A percentile compares a stretch with the other conserved stretches of the same genome.
phyloP scores from a whole-genome alignment of 148 eudicot genomes.

The Fagopyrum homotropicum region DNA sequence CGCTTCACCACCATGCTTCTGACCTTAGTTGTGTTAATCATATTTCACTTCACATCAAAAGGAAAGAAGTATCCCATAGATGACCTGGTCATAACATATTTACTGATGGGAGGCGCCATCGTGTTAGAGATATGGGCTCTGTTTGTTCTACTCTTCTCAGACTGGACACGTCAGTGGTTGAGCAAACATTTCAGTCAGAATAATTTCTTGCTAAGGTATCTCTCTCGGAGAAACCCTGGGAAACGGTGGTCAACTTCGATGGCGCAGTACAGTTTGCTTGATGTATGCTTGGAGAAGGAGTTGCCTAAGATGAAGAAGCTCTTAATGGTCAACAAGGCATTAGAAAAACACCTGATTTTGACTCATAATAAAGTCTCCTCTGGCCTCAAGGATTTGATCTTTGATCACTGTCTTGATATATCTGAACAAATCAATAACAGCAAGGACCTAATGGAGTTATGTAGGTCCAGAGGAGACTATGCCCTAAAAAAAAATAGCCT shows the following conservation, averaged over 20 bases:
- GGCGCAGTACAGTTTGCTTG: slow-evolving; percentile 33
- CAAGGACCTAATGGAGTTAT: slow-evolving; percentile 13
- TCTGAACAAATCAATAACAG: neutral
- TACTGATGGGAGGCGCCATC: slow-evolving; percentile 27
- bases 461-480: slow-evolving; percentile 23
- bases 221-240: neutral
- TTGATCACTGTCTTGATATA: slow-evolving; percentile 9
- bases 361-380: slow-evolving; percentile 19
- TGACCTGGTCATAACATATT: slow-evolving; percentile 33
- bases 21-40: slow-evolving; percentile 13
- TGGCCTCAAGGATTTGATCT: slow-evolving; percentile 22
- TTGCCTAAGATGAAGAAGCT: slow-evolving; percentile 12
- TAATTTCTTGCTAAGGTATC: neutral
- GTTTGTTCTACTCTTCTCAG: slow-evolving; percentile 24
- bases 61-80: slow-evolving; percentile 10
- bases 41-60: slow-evolving; percentile 12
- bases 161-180: slow-evolving; percentile 30
- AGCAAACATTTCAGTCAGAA: slow-evolving; percentile 13
- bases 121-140: slow-evolving; percentile 25
- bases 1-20: slow-evolving; percentile 17
- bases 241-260: slow-evolving; percentile 39
- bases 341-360: slow-evolving; percentile 20
- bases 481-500: neutral
- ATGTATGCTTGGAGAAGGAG: slow-evolving; percentile 19
- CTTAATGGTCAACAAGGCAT: slow-evolving; percentile 15